These are phyloP conservation scores for Mycena leptocephala DNA, from an alignment of 768 basidiomycete species.

Conservation along the genomic window DNA sequence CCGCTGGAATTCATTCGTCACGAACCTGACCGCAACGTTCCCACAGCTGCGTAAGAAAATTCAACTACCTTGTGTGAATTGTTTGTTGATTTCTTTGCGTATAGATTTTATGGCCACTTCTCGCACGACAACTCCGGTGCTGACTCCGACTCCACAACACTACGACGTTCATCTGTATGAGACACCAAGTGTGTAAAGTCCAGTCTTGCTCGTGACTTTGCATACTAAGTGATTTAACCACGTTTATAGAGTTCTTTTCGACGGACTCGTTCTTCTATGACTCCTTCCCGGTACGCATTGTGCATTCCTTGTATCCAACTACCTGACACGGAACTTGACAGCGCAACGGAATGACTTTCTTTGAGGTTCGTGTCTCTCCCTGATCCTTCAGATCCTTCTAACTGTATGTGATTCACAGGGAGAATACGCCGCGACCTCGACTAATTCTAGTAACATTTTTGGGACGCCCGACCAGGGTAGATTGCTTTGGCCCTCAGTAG, in stretches of 20 bases:
- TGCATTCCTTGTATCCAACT: neutral
- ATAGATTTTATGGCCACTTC: conserved; percentile 72
- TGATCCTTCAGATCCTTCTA: neutral
- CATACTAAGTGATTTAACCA: neutral
- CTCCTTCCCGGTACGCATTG: conserved; percentile 46
- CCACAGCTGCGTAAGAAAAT: conserved; percentile 66
- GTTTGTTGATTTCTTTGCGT: neutral
- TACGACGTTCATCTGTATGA: conserved; percentile 76
- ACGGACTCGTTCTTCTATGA: conserved; percentile 60
- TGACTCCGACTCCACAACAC: conserved; percentile 62
- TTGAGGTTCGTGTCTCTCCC: conserved; percentile 60
- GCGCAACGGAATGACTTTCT: conserved; percentile 74
- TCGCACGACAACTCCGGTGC: conserved; percentile 47
- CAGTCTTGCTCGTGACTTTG: neutral
- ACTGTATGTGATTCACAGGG: conserved; percentile 56
- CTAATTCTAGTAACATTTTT: conserved; percentile 65
- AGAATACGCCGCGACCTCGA: conserved; percentile 76
- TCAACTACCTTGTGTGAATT: neutral
- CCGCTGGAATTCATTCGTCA: conserved; percentile 68
- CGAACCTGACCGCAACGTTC: conserved; percentile 63
- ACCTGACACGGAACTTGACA: conserved; percentile 39
- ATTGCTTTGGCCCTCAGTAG: conserved; percentile 67
- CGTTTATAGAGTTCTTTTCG: conserved; percentile 55
- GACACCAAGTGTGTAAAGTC: conserved; percentile 60
- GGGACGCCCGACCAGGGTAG: conserved; percentile 62